Percentiles rank a stretch among this genome's conserved stretches.
Evolutionary conservation across 2,329 filamentous ascomycete genomes (phyloP).

Genomic region (Talaromyces amestolkiae): DNA sequence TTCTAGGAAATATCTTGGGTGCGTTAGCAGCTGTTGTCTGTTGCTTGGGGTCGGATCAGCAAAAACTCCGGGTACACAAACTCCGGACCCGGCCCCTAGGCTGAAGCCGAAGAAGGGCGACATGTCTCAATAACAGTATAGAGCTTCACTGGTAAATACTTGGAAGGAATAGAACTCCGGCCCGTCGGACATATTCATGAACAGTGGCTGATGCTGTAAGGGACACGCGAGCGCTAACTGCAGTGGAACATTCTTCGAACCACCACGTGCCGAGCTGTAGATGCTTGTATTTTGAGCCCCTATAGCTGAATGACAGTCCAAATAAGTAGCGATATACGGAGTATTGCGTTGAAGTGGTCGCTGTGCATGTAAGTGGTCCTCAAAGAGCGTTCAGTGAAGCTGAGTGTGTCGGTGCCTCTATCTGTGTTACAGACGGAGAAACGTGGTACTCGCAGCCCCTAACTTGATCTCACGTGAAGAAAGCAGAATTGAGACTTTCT

Average conservation of each 20-base stretch:
- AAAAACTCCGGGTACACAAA: slow-evolving; percentile 8
- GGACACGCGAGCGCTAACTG: not conserved
- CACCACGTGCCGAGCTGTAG: not conserved
- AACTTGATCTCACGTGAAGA: not conserved
- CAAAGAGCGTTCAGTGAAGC: not conserved
- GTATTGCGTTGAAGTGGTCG: not conserved
- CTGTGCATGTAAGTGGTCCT: not conserved
- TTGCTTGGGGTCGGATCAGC: slow-evolving; percentile 2
- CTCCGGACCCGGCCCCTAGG: not conserved
- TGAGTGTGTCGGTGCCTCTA: not conserved
- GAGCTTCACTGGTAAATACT: not conserved
- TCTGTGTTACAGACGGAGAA: not conserved
- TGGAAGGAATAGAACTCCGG: not conserved
- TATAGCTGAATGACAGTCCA: not conserved
- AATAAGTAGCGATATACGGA: slow-evolving; percentile 9
- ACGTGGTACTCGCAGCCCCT: not conserved
- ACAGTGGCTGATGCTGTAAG: not conserved
- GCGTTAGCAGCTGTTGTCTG: not conserved
- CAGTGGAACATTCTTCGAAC: not conserved
- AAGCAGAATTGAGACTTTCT: not conserved
- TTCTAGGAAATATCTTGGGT: not conserved
- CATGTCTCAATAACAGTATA: not conserved
- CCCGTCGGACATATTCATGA: slow-evolving; percentile 9
- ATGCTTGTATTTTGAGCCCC: not conserved
- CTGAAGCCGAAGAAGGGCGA: not conserved